A percentile compares a stretch with the other conserved stretches of the same genome.
These are phyloP conservation scores for Eucalyptus cloeziana DNA, from an alignment of 345 rosid genomes.

Conservation along the genomic window DNA sequence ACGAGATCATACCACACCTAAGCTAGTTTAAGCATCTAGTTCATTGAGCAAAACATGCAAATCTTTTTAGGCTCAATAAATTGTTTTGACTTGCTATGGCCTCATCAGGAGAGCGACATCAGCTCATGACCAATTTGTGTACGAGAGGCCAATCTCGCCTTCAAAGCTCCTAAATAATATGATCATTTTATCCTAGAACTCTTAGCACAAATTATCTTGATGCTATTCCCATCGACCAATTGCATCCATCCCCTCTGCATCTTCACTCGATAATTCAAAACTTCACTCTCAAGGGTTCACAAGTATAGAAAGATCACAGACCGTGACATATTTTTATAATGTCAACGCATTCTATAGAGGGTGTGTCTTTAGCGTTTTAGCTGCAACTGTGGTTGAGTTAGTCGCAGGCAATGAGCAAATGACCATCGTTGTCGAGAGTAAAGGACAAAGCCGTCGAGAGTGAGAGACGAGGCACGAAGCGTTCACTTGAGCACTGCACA, in stretches of 20 bases:
- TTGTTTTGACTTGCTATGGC: neutral
- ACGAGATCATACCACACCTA: fast-evolving
- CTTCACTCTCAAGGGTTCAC: neutral
- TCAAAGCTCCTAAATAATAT: too few relatives aligned
- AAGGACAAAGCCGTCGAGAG: neutral
- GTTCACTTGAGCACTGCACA: neutral
- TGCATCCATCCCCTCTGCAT: too few relatives aligned
- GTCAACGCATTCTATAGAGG: neutral
- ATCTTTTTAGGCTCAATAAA: too few relatives aligned
- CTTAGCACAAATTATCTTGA: neutral
- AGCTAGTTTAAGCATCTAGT: fast-evolving
- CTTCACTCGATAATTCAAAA: too few relatives aligned
- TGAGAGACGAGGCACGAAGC: neutral
- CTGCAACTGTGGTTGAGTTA: neutral
- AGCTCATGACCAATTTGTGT: neutral
- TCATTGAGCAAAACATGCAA: too few relatives aligned
- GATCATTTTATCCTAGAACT: fast-evolving
- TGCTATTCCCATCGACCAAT: too few relatives aligned
- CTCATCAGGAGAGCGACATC: neutral
- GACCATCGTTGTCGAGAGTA: neutral
- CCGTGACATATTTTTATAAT: neutral
- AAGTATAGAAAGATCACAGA: neutral
- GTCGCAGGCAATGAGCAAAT: neutral
- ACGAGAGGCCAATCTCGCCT: neutral
- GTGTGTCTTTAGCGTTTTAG: neutral